Evolutionary conservation across 2,329 filamentous ascomycete genomes (phyloP).

Genomic region (Zymoseptoria passerinii): DNA sequence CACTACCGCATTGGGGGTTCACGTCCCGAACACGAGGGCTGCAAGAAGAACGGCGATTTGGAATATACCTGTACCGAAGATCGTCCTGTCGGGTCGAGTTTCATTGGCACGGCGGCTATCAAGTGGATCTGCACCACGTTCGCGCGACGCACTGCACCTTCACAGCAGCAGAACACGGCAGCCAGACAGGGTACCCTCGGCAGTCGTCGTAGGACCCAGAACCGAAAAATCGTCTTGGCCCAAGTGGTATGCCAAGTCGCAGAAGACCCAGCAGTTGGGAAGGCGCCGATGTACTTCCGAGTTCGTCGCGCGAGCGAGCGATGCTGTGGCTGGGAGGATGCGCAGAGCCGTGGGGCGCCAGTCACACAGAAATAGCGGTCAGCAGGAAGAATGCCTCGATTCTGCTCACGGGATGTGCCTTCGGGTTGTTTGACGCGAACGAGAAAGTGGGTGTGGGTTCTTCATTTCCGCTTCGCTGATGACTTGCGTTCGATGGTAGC

Average conservation of each 20-base stretch:
- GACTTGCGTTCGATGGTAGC: constrained; percentile 5
- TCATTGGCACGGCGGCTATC: not conserved
- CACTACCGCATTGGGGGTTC: not conserved
- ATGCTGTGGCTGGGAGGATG: not conserved
- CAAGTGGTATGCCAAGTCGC: not conserved
- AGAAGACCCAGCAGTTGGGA: not conserved
- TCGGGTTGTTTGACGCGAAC: not conserved
- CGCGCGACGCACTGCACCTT: not conserved
- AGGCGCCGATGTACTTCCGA: not conserved
- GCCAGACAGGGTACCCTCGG: not conserved
- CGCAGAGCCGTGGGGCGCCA: not conserved
- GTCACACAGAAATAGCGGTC: not conserved
- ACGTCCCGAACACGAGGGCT: not conserved
- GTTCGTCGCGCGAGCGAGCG: not conserved
- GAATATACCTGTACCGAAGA: not conserved
- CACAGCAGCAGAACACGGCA: not conserved
- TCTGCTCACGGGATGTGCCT: not conserved
- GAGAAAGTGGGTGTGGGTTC: not conserved
- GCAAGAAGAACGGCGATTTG: not conserved
- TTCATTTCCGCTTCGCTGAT: not conserved
- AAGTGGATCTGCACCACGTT: not conserved
- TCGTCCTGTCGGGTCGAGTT: not conserved
- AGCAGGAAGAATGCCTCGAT: not conserved
- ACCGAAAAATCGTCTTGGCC: not conserved
- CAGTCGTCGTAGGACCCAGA: not conserved